A percentile compares a stretch with the other conserved stretches of the same genome.
These are phyloP conservation scores for Exserohilum turcica DNA, from an alignment of 2,329 filamentous ascomycete genomes.

Conservation along the genomic window DNA sequence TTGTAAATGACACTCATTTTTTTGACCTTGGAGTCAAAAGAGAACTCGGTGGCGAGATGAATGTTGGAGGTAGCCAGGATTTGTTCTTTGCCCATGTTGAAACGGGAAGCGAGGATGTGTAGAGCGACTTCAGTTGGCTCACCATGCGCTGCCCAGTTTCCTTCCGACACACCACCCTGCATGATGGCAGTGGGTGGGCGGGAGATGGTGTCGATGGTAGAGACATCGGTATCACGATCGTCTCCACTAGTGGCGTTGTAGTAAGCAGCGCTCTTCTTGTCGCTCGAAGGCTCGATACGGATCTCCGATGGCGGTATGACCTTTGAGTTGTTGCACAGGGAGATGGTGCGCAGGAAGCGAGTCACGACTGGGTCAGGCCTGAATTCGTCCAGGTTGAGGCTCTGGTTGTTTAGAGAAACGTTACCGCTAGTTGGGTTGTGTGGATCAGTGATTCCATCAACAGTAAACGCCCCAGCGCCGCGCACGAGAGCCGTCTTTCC, in stretches of 20 bases:
- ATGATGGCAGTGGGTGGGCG: conserved; percentile 35
- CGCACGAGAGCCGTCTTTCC: conserved; percentile 47
- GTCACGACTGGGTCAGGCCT: conserved; percentile 25
- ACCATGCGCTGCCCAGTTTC: conserved; percentile 43
- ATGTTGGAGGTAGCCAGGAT: conserved; percentile 36
- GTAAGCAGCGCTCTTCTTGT: conserved; percentile 52
- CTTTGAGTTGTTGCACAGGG: conserved; percentile 49
- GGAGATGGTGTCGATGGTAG: conserved; percentile 39
- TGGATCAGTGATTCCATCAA: conserved; percentile 44
- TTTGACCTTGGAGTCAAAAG: conserved; percentile 49
- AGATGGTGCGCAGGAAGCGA: conserved; percentile 45
- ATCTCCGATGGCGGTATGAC: conserved; percentile 33
- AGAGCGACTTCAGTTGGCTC: conserved; percentile 49
- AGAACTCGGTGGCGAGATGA: conserved; percentile 45
- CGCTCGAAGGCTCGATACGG: conserved; percentile 55
- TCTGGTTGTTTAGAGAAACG: conserved; percentile 37
- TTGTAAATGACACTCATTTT: conserved; percentile 49
- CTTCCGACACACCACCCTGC: conserved; percentile 18
- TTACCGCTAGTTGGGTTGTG: conserved; percentile 44
- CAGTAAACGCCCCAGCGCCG: conserved; percentile 39
- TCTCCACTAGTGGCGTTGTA: conserved; percentile 33
- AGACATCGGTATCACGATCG: conserved; percentile 40
- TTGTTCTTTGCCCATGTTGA: conserved; percentile 43
- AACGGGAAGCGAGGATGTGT: conserved; percentile 48
- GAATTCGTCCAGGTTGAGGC: conserved; percentile 33